phyloP scores from a whole-genome alignment of 78 protist genomes.

The Trichosphaerium sp. region DNA sequence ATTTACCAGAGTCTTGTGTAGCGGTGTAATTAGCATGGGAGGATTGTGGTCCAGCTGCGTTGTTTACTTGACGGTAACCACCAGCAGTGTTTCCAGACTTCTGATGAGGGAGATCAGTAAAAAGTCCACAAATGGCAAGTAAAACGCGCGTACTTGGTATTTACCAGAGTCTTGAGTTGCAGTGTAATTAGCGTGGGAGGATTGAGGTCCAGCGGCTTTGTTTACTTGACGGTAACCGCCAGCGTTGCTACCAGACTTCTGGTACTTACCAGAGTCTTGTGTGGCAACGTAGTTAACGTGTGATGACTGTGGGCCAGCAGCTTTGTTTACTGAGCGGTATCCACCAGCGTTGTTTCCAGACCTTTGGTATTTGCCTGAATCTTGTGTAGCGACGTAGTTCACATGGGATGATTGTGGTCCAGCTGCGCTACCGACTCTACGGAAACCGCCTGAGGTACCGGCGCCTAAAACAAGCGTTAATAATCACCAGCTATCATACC shows the following conservation, averaged over 20 bases:
- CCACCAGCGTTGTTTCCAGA: conserved; percentile 11
- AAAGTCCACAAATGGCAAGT: no score
- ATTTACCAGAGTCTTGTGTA: conserved; percentile 40
- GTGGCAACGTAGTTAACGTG: conserved; percentile 21
- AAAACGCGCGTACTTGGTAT: no score
- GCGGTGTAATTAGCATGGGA: conserved; percentile 22
- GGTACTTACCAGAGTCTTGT: conserved; percentile 34
- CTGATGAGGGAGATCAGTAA: no score
- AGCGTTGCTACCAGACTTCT: conserved; percentile 20
- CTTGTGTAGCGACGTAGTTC: conserved; percentile 7
- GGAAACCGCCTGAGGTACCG: not conserved
- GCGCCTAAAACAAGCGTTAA: no score
- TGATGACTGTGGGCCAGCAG: conserved; percentile 53
- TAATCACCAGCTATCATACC: no score
- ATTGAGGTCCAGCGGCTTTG: not conserved
- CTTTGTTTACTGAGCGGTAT: conserved; percentile 28
- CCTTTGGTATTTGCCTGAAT: conserved; percentile 40
- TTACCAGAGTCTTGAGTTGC: conserved; percentile 1
- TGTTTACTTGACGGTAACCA: not conserved
- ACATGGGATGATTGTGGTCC: conserved; percentile 43
- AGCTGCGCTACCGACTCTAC: conserved; percentile 13
- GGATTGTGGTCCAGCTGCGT: conserved; percentile 44
- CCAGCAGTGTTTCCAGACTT: not conserved
- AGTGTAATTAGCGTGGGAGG: conserved; percentile 1
- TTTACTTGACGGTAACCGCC: conserved; percentile 1